Evolutionary conservation across 2,329 filamentous ascomycete species (phyloP), one percentile per base, ranked within the genome.

Genomic region (Stachybotrys echinatus): DNA sequence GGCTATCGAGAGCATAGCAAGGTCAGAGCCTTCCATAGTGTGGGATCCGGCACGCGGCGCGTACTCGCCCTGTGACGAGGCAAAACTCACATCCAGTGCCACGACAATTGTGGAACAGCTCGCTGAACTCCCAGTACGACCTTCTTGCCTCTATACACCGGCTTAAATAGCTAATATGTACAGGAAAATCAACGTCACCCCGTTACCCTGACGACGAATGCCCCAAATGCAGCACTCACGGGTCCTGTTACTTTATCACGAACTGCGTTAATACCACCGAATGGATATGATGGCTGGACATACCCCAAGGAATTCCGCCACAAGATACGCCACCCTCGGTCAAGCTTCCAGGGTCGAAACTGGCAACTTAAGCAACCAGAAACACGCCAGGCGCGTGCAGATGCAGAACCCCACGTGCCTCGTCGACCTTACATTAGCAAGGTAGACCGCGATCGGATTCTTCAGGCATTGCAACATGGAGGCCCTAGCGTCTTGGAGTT

Each of bases 101-200:
- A 49, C 23, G 22, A 45, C 52, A n/a, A 48, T 58, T n/a, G 55
- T 66, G 22, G 45, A 46, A 23, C 52, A 48, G 47, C 52, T 65
- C 19, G 48, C 56, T 6, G 14, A 27, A 12, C 48, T 55, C 38
- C 51, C 55, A 14, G 64, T 65, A 55, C 21, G 56, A 3, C 27
- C 14, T 14, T 34, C 10, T 14, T 10, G 5, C 40, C 19, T 14
- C 40, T 7, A 20, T 14, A 2, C 19, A 17, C 7, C 40, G 7
- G 5, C 5, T 43, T 43, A 17, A 22, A 19, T 22, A 17, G 12
- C 18, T 22, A 20, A 43, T 43, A 18, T 10, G 2, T 43, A 22
- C n/a, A 21, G 18, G 40, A 43, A 12, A 43, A 12, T 7, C 19
- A 21, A 21, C n/a, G n/a, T n/a, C n/a, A n/a, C n/a, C n/a, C n/a